Evolutionary conservation across 139 green algal species (phyloP).

Genomic region (Parachlorella kessleri): DNA sequence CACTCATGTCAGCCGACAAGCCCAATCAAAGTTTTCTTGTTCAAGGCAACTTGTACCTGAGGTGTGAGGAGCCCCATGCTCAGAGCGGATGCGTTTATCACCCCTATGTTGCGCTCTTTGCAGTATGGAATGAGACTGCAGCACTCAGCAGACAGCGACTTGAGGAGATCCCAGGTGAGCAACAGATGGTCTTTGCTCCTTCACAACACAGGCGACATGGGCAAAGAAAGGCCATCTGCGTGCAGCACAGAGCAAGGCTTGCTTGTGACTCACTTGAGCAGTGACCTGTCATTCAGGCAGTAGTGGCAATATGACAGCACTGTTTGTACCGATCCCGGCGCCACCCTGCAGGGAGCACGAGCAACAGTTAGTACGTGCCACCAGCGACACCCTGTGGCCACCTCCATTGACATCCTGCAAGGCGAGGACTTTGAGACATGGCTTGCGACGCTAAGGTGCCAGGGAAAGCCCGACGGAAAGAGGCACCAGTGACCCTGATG

Average conservation of each 20-base stretch:
- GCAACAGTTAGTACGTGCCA: too few relatives aligned
- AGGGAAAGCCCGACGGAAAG: too few relatives aligned
- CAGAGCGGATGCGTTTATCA: conserved; percentile 89
- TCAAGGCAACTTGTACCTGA: too few relatives aligned
- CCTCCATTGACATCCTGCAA: too few relatives aligned
- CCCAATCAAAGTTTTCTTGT: too few relatives aligned
- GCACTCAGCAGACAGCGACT: too few relatives aligned
- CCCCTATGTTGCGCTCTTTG: conserved; percentile 66
- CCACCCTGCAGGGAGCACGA: conserved; percentile 36
- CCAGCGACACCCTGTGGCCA: too few relatives aligned
- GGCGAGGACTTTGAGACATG: too few relatives aligned
- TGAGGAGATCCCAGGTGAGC: too few relatives aligned
- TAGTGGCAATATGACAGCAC: conserved; percentile 96
- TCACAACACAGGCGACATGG: not conserved
- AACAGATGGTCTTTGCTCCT: not conserved
- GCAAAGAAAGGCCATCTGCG: not conserved
- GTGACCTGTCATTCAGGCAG: conserved; percentile 77
- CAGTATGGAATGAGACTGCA: conserved; percentile 66
- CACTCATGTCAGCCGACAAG: too few relatives aligned
- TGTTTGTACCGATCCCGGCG: conserved; percentile 77
- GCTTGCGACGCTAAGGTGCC: too few relatives aligned
- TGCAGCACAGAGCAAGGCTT: not conserved
- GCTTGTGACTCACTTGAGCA: conserved; percentile 41
- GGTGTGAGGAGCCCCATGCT: conserved; percentile 93
- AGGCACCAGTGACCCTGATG: too few relatives aligned